These are phyloP conservation scores for Hericium alpestre DNA, from an alignment of 768 basidiomycete genomes.

Conservation along the genomic window DNA sequence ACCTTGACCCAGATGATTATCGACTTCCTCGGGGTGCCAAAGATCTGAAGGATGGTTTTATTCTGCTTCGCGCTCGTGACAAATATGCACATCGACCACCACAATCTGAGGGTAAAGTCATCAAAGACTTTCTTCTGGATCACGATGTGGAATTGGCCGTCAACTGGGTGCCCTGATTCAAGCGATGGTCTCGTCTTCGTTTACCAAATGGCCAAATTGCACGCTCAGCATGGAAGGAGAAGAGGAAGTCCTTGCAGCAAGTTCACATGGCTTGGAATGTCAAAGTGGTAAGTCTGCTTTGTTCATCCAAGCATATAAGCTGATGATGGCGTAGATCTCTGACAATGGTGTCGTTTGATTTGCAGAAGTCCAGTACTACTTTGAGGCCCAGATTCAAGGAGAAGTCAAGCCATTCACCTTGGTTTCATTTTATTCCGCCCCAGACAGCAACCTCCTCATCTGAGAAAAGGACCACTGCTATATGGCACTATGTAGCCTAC, in stretches of 20 bases:
- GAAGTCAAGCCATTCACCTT: not conserved
- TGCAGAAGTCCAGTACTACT: not conserved
- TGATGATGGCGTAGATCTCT: not conserved
- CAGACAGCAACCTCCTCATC: too few relatives aligned
- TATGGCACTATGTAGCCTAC: too few relatives aligned
- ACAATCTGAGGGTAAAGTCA: not conserved
- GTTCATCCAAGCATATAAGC: too few relatives aligned
- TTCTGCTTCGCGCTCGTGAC: not conserved
- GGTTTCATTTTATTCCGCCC: not conserved
- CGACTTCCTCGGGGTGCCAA: not conserved
- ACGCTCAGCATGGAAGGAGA: conserved; percentile 12
- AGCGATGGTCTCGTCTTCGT: conserved; percentile 10
- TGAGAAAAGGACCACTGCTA: too few relatives aligned
- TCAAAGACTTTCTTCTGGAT: not conserved
- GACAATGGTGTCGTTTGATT: too few relatives aligned
- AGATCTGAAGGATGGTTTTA: not conserved
- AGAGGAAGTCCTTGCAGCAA: not conserved
- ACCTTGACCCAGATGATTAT: conserved; percentile 4
- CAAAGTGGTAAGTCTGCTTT: not conserved
- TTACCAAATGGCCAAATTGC: conserved; percentile 14
- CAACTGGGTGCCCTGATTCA: not conserved
- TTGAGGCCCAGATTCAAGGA: not conserved
- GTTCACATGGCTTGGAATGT: not conserved
- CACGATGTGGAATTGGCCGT: not conserved
- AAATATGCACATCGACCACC: not conserved